These are phyloP conservation scores for Coniochaeta sp. DNA, from an alignment of 2,329 filamentous ascomycete genomes.

Conservation along the genomic window DNA sequence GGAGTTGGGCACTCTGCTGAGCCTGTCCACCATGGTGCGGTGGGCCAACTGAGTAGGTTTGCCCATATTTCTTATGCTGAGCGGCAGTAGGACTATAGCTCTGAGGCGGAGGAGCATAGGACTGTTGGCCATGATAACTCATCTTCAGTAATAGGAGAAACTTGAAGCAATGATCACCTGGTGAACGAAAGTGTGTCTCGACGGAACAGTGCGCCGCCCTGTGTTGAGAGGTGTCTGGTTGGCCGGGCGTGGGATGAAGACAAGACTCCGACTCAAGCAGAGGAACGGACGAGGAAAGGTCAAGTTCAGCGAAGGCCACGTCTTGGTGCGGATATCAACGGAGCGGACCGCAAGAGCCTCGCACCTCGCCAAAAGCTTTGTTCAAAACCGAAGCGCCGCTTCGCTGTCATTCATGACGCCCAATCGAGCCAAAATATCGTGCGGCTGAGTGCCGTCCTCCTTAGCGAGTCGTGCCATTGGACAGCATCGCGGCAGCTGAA, in stretches of 20 bases:
- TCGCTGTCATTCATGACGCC: not conserved
- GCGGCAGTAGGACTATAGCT: not conserved
- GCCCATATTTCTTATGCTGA: not conserved
- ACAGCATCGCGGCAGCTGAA: not conserved
- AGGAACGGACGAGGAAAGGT: too few species aligned
- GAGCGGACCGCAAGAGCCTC: not conserved
- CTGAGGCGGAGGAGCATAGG: not conserved
- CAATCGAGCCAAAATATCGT: not conserved
- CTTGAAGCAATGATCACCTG: too few species aligned
- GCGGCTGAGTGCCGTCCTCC: not conserved
- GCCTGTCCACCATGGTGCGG: not conserved
- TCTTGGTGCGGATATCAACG: not conserved
- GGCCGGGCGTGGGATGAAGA: too few species aligned
- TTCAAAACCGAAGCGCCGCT: not conserved
- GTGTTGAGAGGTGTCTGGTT: too few species aligned
- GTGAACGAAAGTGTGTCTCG: too few species aligned
- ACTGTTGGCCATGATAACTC: not conserved
- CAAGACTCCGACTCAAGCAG: too few species aligned
- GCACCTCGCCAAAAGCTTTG: not conserved
- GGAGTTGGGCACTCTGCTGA: not conserved
- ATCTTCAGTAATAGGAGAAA: not conserved
- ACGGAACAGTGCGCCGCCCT: too few species aligned
- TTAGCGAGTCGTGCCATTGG: not conserved
- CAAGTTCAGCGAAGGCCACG: too few species aligned
- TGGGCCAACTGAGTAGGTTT: not conserved